Percentiles rank a stretch among this genome's conserved stretches.
Conservation (phyloP, 225 moss, liverwort and hornwort species). For the Rhytidiadelphus loreus region DNA sequence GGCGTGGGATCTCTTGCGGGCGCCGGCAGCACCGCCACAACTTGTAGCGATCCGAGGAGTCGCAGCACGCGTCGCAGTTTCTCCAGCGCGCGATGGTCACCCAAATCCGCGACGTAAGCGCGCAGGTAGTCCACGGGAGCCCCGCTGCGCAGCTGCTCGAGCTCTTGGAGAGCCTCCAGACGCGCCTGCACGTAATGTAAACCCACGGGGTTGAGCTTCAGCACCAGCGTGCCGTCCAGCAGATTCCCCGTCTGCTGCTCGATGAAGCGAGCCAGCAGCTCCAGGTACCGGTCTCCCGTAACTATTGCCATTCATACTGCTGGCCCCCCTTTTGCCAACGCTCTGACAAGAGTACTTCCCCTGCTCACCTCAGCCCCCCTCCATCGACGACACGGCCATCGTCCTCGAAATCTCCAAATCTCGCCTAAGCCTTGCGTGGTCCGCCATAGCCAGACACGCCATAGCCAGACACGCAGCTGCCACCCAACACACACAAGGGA, state of each 20-base stretch:
- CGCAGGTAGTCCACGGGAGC: constrained; percentile 93
- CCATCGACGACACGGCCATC: not conserved
- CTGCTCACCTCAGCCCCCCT: not conserved
- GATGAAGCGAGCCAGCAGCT: constrained; percentile 73
- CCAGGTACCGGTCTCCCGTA: constrained; percentile 93
- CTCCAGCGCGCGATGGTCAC: constrained; percentile 89
- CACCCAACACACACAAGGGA: not conserved
- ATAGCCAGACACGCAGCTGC: not conserved
- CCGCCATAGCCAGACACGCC: constrained; percentile 13
- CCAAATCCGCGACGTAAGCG: constrained; percentile 92
- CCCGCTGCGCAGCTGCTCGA: constrained; percentile 74
- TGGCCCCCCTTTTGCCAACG: not conserved
- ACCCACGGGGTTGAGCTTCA: constrained; percentile 94
- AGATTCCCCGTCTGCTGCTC: constrained; percentile 62
- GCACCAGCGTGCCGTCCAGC: constrained; percentile 62
- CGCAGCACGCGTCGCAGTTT: constrained; percentile 77
- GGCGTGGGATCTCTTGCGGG: constrained; percentile 75
- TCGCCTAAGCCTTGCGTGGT: not conserved
- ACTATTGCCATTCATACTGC: constrained; percentile 81
- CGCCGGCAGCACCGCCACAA: constrained; percentile 53
- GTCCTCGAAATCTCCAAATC: not conserved
- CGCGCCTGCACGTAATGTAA: constrained; percentile 87
- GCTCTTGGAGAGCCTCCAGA: constrained; percentile 82
- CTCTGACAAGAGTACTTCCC: not conserved
- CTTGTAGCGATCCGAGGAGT: constrained; percentile 57